These are phyloP conservation scores for Panaeolus papilionaceus DNA, from an alignment of 768 basidiomycete species.

Conservation along the genomic window DNA sequence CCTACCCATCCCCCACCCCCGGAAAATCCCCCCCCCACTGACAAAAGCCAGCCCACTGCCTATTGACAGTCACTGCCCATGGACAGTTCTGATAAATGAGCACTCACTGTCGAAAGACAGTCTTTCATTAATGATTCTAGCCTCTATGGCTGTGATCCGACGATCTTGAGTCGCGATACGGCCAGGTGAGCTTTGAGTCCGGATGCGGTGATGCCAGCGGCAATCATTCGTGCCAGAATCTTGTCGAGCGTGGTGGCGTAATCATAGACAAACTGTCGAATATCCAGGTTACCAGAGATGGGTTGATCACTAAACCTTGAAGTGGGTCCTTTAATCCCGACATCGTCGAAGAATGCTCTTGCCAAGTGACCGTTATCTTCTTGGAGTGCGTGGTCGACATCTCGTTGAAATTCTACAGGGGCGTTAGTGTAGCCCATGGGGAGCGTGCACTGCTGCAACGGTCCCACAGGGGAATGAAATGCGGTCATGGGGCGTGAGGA, in stretches of 20 bases:
- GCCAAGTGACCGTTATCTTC: constrained; percentile 12
- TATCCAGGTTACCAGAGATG: not conserved
- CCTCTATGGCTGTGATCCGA: too few relatives aligned
- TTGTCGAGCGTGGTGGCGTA: constrained; percentile 18
- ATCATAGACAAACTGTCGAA: constrained; percentile 19
- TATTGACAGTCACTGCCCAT: too few relatives aligned
- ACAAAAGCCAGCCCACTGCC: too few relatives aligned
- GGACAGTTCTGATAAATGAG: too few relatives aligned
- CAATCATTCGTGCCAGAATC: constrained; percentile 19
- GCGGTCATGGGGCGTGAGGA: constrained; percentile 39
- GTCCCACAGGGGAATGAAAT: constrained; percentile 36
- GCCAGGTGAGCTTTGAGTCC: constrained; percentile 18
- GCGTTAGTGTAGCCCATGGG: constrained; percentile 44
- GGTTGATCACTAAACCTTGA: constrained; percentile 7
- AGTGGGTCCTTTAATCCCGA: constrained; percentile 17
- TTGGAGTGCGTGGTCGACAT: constrained; percentile 21
- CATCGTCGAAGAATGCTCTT: constrained; percentile 25
- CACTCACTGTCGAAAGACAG: too few relatives aligned
- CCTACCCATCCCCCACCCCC: too few relatives aligned
- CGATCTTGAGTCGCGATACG: constrained; percentile 16
- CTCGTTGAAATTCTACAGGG: constrained; percentile 37
- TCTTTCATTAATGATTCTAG: too few relatives aligned
- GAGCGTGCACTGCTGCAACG: constrained; percentile 28
- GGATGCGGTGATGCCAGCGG: constrained; percentile 20
- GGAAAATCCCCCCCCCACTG: too few relatives aligned